Conservation (phyloP, 2,329 filamentous ascomycete species). For the Coniochaeta hoffmannii region DNA sequence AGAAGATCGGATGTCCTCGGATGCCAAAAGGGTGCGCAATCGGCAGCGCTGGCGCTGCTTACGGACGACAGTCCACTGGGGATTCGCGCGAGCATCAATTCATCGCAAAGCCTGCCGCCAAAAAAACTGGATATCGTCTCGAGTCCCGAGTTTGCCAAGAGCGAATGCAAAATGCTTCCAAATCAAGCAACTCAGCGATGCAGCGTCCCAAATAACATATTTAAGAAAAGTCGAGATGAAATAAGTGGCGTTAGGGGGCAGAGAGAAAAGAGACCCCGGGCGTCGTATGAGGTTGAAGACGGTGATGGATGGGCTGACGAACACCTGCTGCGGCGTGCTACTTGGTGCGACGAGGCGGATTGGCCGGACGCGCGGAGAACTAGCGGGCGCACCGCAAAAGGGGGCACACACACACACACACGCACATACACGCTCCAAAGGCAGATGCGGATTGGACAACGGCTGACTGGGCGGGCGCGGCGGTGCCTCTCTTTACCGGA, state of each 20-base stretch:
- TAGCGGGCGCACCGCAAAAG: background rate
- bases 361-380: background rate
- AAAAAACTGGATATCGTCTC: background rate
- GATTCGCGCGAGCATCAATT: background rate
- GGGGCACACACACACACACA: background rate
- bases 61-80: constrained; percentile 1
- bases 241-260: background rate
- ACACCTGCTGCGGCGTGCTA: constrained; percentile 1
- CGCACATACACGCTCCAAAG: no score
- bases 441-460: background rate
- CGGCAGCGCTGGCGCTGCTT: background rate
- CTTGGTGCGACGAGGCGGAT: background rate
- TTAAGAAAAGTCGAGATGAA: background rate
- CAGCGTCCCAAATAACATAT: background rate
- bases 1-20: background rate
- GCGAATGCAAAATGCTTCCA: background rate
- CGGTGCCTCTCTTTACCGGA: background rate
- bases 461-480: background rate
- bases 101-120: background rate
- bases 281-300: background rate
- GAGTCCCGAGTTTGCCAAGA: background rate
- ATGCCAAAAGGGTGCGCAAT: background rate
- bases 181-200: background rate
- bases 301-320: background rate
- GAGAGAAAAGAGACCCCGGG: background rate